These are phyloP conservation scores for Hypoxylon intermedium DNA, from an alignment of 495 filamentous ascomycete genomes.

Conservation along the genomic window DNA sequence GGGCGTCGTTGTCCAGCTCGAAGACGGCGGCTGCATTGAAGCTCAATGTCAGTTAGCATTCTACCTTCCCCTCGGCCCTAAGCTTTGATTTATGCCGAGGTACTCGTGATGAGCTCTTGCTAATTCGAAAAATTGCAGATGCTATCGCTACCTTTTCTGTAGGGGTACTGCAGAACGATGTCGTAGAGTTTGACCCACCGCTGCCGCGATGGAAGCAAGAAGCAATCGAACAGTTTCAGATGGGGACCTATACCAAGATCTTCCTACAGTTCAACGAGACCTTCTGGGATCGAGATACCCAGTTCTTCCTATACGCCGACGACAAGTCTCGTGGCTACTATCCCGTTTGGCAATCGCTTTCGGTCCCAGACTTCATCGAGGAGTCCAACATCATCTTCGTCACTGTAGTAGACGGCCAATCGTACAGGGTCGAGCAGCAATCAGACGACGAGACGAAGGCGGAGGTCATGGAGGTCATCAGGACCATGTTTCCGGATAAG, in stretches of 20 bases:
- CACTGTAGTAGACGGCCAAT: slow-evolving; percentile 67
- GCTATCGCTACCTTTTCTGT: slow-evolving; percentile 53
- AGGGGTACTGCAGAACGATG: slow-evolving; percentile 71
- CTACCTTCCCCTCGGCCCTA: slow-evolving; percentile 61
- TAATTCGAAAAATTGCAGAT: slow-evolving; percentile 31
- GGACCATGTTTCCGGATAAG: slow-evolving; percentile 68
- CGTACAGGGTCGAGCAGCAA: slow-evolving; percentile 71
- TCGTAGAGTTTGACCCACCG: slow-evolving; percentile 64
- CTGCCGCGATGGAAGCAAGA: slow-evolving; percentile 72
- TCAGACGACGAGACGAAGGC: slow-evolving; percentile 64
- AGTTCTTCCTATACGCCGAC: slow-evolving; percentile 76
- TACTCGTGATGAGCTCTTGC: too few species aligned
- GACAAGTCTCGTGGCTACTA: slow-evolving; percentile 69
- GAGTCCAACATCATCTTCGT: slow-evolving; percentile 73
- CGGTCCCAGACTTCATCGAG: slow-evolving; percentile 64
- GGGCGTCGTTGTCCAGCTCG: slow-evolving; percentile 64
- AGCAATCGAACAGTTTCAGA: slow-evolving; percentile 70
- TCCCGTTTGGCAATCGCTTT: slow-evolving; percentile 74
- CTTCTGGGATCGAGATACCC: slow-evolving; percentile 72
- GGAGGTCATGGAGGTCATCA: slow-evolving; percentile 67
- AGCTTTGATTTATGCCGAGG: too few species aligned
- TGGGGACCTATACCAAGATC: slow-evolving; percentile 82
- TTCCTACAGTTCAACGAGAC: slow-evolving; percentile 75
- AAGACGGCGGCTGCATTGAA: slow-evolving; percentile 64
- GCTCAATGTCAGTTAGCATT: slow-evolving; percentile 60